Conservation (phyloP, 2,329 filamentous ascomycete species). For the Trichoderma sp. region DNA sequence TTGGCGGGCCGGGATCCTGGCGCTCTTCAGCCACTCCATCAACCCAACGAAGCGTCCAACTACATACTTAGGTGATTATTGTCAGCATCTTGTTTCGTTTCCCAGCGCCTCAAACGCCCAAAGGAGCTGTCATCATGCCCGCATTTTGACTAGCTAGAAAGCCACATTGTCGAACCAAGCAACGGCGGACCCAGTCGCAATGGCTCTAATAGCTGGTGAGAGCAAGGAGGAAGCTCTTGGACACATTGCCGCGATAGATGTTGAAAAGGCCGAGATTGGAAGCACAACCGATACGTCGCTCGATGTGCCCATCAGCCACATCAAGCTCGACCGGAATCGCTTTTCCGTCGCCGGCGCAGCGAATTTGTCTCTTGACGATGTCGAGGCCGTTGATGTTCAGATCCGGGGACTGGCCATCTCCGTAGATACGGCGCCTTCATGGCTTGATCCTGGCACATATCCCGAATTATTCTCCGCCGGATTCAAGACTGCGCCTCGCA, state of each 20-base stretch:
- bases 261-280: conserved; percentile 33
- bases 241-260: conserved; percentile 19
- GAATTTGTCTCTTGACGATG: conserved; percentile 47
- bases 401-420: conserved; percentile 54
- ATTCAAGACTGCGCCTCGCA: conserved; percentile 36
- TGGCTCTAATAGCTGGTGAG: neutral
- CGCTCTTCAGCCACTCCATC: neutral
- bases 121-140: neutral
- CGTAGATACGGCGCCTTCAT: conserved; percentile 57
- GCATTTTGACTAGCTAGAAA: neutral
- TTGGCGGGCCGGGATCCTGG: neutral
- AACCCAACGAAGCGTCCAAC: neutral
- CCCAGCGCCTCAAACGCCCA: neutral
- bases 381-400: conserved; percentile 53
- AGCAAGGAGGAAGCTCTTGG: neutral
- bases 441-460: conserved; percentile 48
- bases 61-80: neutral
- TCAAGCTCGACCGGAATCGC: conserved; percentile 23
- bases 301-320: conserved; percentile 23
- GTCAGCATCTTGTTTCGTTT: conserved; percentile 2
- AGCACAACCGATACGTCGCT: conserved; percentile 35
- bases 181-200: neutral
- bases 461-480: conserved; percentile 38
- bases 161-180: neutral
- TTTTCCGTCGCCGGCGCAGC: conserved; percentile 35